A percentile compares a stretch with the other conserved stretches of the same genome.
Conservation (phyloP, 768 basidiomycete genomes). For the Boletus coccyginus region DNA sequence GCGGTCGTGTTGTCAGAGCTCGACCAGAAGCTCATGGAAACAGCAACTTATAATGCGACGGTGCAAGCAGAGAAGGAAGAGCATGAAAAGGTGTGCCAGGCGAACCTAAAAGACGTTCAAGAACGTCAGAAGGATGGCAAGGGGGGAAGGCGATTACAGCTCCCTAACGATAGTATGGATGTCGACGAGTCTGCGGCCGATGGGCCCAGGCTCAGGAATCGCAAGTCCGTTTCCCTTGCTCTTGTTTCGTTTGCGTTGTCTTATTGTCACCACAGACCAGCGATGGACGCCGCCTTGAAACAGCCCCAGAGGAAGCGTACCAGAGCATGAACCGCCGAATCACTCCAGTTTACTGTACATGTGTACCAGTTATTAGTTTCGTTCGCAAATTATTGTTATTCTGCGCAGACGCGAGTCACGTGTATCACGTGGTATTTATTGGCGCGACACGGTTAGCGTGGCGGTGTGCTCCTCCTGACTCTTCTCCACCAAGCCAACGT, state of each 20-base stretch:
- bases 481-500: slow-evolving; percentile 16
- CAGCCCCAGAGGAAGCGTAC: slow-evolving; percentile 59
- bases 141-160: slow-evolving; percentile 29
- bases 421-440: slow-evolving; percentile 34
- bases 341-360: neutral
- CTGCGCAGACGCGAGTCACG: neutral
- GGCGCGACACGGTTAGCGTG: slow-evolving; percentile 24
- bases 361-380: slow-evolving; percentile 12
- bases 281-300: slow-evolving; percentile 39
- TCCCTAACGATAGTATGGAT: slow-evolving; percentile 51
- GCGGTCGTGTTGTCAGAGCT: slow-evolving; percentile 68
- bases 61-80: slow-evolving; percentile 44
- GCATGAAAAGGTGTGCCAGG: slow-evolving; percentile 54
- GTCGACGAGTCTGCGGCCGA: slow-evolving; percentile 57
- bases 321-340: slow-evolving; percentile 38
- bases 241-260: neutral
- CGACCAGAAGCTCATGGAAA: slow-evolving; percentile 61
- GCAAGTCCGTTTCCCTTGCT: slow-evolving; percentile 47
- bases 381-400: neutral
- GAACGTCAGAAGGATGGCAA: slow-evolving; percentile 63
- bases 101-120: slow-evolving; percentile 55
- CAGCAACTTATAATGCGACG: slow-evolving; percentile 44
- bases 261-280: slow-evolving; percentile 21
- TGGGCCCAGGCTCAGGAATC: slow-evolving; percentile 49
- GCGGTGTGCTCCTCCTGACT: slow-evolving; percentile 16